These are phyloP conservation scores for Furcasterigmium sp. DNA, from an alignment of 2,329 filamentous ascomycete species.

Conservation along the genomic window DNA sequence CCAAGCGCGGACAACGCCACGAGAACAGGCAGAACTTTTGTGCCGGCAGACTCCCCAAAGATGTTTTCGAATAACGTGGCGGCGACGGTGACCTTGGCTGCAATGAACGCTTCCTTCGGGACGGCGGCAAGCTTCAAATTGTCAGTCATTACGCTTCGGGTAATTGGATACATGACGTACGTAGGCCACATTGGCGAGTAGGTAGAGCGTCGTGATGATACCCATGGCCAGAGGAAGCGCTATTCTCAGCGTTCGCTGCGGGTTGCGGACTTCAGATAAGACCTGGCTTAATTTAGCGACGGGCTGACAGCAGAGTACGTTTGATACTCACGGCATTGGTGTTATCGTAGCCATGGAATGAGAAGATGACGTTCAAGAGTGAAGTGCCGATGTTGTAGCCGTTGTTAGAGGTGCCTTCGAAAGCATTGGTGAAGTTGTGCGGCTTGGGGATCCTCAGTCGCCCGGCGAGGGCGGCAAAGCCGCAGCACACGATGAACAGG, in stretches of 20 bases:
- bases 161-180: neutral
- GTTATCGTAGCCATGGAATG: constrained; percentile 9
- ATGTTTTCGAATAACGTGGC: constrained; percentile 9
- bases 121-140: constrained; percentile 5
- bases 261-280: constrained; percentile 9
- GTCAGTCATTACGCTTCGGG: neutral
- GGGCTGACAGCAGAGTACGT: neutral
- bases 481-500: constrained; percentile 9
- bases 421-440: constrained; percentile 6
- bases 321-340: constrained; percentile 8
- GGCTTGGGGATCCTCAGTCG: constrained; percentile 6
- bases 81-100: constrained; percentile 9
- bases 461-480: constrained; percentile 7
- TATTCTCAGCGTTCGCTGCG: constrained; percentile 7
- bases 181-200: constrained; percentile 8
- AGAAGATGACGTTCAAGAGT: constrained; percentile 10
- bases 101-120: constrained; percentile 9
- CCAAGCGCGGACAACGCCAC: constrained; percentile 8
- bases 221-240: constrained; percentile 8
- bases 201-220: constrained; percentile 6
- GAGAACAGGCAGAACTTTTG: constrained; percentile 5
- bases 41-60: constrained; percentile 6
- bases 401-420: constrained; percentile 7
- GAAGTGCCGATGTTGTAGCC: constrained; percentile 9
- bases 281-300: neutral